Evolutionary conservation across 2,329 filamentous ascomycete genomes (phyloP).

Genomic region (Diaporthe sp.): DNA sequence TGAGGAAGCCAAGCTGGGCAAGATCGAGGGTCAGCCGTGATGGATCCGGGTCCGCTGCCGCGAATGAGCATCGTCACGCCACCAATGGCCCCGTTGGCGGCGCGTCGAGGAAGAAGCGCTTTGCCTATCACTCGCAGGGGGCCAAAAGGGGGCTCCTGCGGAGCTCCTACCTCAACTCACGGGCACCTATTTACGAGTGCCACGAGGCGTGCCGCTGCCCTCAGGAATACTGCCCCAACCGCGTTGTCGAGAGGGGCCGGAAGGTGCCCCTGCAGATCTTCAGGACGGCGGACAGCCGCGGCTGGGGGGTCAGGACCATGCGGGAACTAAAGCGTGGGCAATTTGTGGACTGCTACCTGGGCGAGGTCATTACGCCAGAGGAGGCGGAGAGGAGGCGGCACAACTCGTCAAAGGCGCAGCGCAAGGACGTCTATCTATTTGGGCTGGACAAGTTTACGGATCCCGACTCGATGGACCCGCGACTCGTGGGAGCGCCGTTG

Average conservation of each 20-base stretch:
- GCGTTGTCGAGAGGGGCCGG: slow-evolving; percentile 82
- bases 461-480: slow-evolving; percentile 65
- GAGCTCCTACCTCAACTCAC: slow-evolving; percentile 64
- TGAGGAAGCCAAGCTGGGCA: slow-evolving; percentile 38
- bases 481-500: slow-evolving; percentile 68
- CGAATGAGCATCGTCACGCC: background rate
- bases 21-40: slow-evolving; percentile 29
- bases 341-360: slow-evolving; percentile 85
- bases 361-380: slow-evolving; percentile 74
- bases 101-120: slow-evolving; percentile 54
- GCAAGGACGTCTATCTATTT: slow-evolving; percentile 86
- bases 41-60: slow-evolving; percentile 24
- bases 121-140: slow-evolving; percentile 75
- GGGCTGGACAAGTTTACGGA: slow-evolving; percentile 84
- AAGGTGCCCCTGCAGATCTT: slow-evolving; percentile 82
- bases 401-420: slow-evolving; percentile 65
- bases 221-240: slow-evolving; percentile 73
- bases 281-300: slow-evolving; percentile 74
- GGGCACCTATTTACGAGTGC: slow-evolving; percentile 83
- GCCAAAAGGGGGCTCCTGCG: slow-evolving; percentile 66
- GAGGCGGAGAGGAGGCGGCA: slow-evolving; percentile 77
- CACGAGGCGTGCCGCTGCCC: slow-evolving; percentile 79
- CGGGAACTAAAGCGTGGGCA: slow-evolving; percentile 77
- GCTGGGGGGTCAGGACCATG: slow-evolving; percentile 81
- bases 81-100: background rate